Evolutionary conservation across 2,329 filamentous ascomycete species (phyloP).

Genomic region (Aureobasidium uvarum): DNA sequence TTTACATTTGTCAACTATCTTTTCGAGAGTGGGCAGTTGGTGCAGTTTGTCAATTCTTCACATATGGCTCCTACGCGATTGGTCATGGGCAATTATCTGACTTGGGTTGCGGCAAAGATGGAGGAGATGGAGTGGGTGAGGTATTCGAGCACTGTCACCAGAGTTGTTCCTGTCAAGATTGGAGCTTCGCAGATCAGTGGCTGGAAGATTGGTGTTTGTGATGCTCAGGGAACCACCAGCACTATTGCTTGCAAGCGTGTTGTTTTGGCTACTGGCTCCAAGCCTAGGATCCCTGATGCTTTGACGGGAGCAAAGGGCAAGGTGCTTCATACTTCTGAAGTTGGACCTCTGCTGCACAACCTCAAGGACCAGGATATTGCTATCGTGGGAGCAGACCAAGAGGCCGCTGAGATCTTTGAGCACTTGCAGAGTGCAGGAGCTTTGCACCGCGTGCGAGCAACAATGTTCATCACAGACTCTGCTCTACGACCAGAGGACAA

Average conservation of each 20-base stretch:
- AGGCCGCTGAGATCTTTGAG: conserved; percentile 33
- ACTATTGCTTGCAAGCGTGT: conserved; percentile 31
- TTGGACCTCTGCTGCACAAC: conserved; percentile 29
- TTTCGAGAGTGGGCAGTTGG: conserved; percentile 33
- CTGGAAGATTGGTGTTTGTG: conserved; percentile 30
- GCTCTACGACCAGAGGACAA: conserved; percentile 32
- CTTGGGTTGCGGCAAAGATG: conserved; percentile 34
- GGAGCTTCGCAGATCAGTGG: conserved; percentile 26
- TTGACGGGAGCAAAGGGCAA: conserved; percentile 28
- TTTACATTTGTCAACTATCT: conserved; percentile 38
- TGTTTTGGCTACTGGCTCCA: conserved; percentile 31
- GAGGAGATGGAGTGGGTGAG: conserved; percentile 32
- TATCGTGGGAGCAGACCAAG: conserved; percentile 33
- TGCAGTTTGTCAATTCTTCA: conserved; percentile 35
- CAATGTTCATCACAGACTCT: conserved; percentile 32
- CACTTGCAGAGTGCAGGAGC: conserved; percentile 30
- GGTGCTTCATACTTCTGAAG: conserved; percentile 30
- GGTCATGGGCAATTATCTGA: conserved; percentile 34
- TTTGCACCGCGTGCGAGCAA: conserved; percentile 29
- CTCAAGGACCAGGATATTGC: conserved; percentile 28
- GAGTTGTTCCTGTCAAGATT: conserved; percentile 30
- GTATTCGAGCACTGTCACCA: conserved; percentile 30
- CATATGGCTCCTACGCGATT: conserved; percentile 31
- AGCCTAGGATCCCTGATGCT: conserved; percentile 29
- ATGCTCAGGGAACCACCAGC: conserved; percentile 26